A percentile compares a stretch with the other conserved stretches of the same genome.
These are phyloP conservation scores for Pisolithus microcarpus DNA, from an alignment of 768 basidiomycete species.

Conservation along the genomic window DNA sequence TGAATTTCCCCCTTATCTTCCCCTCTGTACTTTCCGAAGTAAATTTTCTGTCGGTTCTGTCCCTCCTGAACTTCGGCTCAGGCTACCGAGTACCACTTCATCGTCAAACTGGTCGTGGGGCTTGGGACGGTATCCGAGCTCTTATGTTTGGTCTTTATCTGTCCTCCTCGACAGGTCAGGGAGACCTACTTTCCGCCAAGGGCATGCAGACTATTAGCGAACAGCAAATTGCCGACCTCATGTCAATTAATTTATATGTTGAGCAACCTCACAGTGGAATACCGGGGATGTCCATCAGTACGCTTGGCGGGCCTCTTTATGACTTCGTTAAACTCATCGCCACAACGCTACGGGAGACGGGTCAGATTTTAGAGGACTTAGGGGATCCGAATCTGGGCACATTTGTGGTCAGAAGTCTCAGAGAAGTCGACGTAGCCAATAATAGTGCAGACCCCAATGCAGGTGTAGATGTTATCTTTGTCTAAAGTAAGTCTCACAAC, in stretches of 20 bases:
- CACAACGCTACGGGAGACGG: conserved; percentile 63
- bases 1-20: conserved; percentile 75
- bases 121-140: conserved; percentile 76
- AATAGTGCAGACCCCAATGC: conserved; percentile 24
- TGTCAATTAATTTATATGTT: conserved; percentile 60
- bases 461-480: conserved; percentile 52
- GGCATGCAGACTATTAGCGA: conserved; percentile 53
- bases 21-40: conserved; percentile 66
- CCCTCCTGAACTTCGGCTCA: conserved; percentile 77
- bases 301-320: conserved; percentile 67
- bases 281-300: conserved; percentile 64
- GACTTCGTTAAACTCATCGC: conserved; percentile 67
- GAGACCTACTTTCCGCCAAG: conserved; percentile 55
- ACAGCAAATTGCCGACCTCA: conserved; percentile 61
- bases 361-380: conserved; percentile 46
- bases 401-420: conserved; percentile 66
- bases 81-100: conserved; percentile 75
- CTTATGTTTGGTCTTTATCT: conserved; percentile 70
- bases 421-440: conserved; percentile 39
- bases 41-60: conserved; percentile 72
- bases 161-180: conserved; percentile 47
- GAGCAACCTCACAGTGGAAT: conserved; percentile 67
- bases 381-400: conserved; percentile 67
- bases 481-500: conserved; percentile 43
- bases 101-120: conserved; percentile 64